Conservation (phyloP, 1,139 yeast species). For the Lizanozyma gosingica region DNA sequence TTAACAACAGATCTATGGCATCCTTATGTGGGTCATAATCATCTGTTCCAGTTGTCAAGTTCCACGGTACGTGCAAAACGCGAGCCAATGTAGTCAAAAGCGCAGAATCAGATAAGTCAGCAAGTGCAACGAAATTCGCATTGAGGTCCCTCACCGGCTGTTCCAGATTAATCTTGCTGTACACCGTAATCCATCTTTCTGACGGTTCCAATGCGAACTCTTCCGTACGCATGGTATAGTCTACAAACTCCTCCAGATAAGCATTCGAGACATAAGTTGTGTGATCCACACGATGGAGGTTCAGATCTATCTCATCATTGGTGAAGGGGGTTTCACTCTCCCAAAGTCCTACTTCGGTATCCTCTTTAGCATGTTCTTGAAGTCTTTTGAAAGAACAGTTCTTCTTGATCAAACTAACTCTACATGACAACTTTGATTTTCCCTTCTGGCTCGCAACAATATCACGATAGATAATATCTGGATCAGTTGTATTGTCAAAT, state of each 20-base stretch:
- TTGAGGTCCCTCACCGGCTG: constrained; percentile 21
- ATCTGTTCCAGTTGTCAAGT: constrained; percentile 27
- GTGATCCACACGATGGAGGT: constrained; percentile 23
- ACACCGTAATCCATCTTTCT: constrained; percentile 35
- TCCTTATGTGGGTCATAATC: constrained; percentile 26
- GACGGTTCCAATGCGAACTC: constrained; percentile 23
- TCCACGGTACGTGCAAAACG: constrained; percentile 36
- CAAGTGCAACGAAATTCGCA: constrained; percentile 31
- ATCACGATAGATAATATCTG: not conserved
- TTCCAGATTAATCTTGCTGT: constrained; percentile 14
- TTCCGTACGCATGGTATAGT: constrained; percentile 25
- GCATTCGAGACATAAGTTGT: constrained; percentile 35
- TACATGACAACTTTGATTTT: constrained; percentile 6
- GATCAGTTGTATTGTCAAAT: constrained; percentile 23
- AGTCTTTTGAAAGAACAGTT: not conserved
- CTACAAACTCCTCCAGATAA: constrained; percentile 28
- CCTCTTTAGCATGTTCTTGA: not conserved
- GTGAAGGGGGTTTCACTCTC: not conserved
- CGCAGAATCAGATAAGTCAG: constrained; percentile 32
- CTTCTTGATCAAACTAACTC: not conserved
- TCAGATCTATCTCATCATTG: not conserved
- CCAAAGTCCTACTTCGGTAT: not conserved
- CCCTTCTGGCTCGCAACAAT: constrained; percentile 16
- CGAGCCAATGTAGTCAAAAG: constrained; percentile 37
- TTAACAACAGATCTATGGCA: constrained; percentile 23